These are phyloP conservation scores for Pseudomassariella vexata DNA, from an alignment of 2,329 filamentous ascomycete species.

Conservation along the genomic window DNA sequence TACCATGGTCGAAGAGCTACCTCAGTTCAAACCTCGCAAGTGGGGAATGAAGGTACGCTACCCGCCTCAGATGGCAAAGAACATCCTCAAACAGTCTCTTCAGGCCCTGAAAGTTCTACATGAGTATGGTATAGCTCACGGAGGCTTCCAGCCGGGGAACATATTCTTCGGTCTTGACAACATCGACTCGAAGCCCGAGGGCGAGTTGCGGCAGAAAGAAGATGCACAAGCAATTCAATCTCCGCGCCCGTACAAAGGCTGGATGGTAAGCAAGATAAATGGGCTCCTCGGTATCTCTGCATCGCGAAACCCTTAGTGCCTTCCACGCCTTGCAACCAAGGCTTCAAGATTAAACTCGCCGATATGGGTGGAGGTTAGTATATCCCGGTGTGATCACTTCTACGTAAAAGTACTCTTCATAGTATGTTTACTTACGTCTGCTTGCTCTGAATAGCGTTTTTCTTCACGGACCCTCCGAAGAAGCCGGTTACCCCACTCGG, in stretches of 20 bases:
- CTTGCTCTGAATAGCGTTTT: slow-evolving; percentile 17
- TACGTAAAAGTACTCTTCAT: not conserved
- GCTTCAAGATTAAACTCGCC: slow-evolving; percentile 23
- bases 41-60: slow-evolving; percentile 25
- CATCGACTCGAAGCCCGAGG: slow-evolving; percentile 18
- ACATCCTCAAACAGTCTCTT: slow-evolving; percentile 32
- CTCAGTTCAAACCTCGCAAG: slow-evolving; percentile 22
- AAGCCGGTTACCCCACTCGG: slow-evolving; percentile 16
- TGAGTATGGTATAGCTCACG: slow-evolving; percentile 30
- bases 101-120: slow-evolving; percentile 31
- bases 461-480: slow-evolving; percentile 17
- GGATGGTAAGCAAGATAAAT: slow-evolving; percentile 23
- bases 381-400: slow-evolving; percentile 1
- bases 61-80: slow-evolving; percentile 32
- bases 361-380: slow-evolving; percentile 24
- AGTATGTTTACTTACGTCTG: slow-evolving; percentile 4
- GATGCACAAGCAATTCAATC: slow-evolving; percentile 14
- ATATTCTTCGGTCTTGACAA: slow-evolving; percentile 27
- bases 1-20: slow-evolving; percentile 27
- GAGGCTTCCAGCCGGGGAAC: slow-evolving; percentile 32
- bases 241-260: slow-evolving; percentile 21
- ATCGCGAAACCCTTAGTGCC: slow-evolving; percentile 17
- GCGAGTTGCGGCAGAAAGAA: slow-evolving; percentile 18
- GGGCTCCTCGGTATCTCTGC: slow-evolving; percentile 24
- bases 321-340: slow-evolving; percentile 14